Evolutionary conservation across 495 filamentous ascomycete species (phyloP).

Genomic region (Pyrenula massariospora): DNA sequence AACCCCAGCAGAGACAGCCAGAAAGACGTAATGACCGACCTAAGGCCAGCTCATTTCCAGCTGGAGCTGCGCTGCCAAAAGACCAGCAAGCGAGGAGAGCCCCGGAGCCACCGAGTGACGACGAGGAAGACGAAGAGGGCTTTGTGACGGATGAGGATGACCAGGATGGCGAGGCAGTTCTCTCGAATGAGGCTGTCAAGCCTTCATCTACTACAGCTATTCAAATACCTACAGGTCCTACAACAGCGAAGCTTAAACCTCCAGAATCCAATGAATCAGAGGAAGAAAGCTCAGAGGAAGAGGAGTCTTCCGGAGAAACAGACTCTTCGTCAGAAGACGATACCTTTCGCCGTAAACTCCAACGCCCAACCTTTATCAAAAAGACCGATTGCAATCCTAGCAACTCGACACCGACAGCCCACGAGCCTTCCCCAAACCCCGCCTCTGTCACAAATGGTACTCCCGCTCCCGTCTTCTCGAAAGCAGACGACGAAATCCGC

Average conservation of each 20-base stretch:
- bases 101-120: slow-evolving; percentile 11
- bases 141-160: slow-evolving; percentile 56
- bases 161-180: slow-evolving; percentile 34
- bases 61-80: slow-evolving; percentile 25
- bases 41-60: slow-evolving; percentile 52
- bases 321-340: slow-evolving; percentile 64
- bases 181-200: slow-evolving; percentile 1
- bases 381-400: slow-evolving; percentile 50
- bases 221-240: slow-evolving; percentile 14
- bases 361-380: slow-evolving; percentile 85
- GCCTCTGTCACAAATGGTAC: slow-evolving; percentile 16
- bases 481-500: slow-evolving; percentile 46
- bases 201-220: not conserved
- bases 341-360: slow-evolving; percentile 57
- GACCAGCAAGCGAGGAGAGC: slow-evolving; percentile 15
- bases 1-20: slow-evolving; percentile 22
- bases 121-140: slow-evolving; percentile 52
- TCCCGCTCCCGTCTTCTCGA: slow-evolving; percentile 29
- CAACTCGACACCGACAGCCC: slow-evolving; percentile 8
- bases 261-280: slow-evolving; percentile 22
- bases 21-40: slow-evolving; percentile 31
- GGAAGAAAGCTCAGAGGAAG: slow-evolving; percentile 28
- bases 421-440: slow-evolving; percentile 7
- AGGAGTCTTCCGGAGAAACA: slow-evolving; percentile 34
- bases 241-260: not conserved